phyloP scores from a whole-genome alignment of 2,329 filamentous ascomycete species.

The Diaporthe sp. region DNA sequence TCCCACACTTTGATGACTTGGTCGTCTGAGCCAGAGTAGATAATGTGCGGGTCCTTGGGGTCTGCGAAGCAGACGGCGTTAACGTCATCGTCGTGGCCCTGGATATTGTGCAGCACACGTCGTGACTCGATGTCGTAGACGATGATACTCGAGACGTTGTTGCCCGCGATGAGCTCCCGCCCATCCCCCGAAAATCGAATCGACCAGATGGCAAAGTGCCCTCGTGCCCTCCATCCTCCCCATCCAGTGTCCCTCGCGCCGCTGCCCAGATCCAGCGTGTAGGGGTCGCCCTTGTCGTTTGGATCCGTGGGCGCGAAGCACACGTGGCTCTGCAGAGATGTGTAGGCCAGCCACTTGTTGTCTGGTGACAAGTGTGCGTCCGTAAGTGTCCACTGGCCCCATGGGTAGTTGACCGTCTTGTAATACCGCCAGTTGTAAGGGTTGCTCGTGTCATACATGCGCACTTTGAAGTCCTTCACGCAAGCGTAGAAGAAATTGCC shows the following conservation, averaged over 20 bases:
- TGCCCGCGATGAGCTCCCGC: constrained; percentile 90
- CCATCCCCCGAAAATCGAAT: constrained; percentile 94
- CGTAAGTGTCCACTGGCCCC: constrained; percentile 95
- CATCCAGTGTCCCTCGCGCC: constrained; percentile 57
- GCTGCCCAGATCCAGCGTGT: constrained; percentile 77
- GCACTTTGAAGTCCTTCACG: constrained; percentile 91
- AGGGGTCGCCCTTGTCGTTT: constrained; percentile 83
- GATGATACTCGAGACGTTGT: constrained; percentile 82
- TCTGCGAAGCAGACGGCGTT: constrained; percentile 98
- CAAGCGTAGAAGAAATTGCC: constrained; percentile 97
- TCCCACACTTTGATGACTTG: constrained; percentile 97
- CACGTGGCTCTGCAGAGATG: constrained; percentile 86
- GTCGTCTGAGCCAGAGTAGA: constrained; percentile 97
- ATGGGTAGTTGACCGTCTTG: constrained; percentile 88
- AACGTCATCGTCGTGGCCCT: constrained; percentile 88
- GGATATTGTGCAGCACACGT: constrained; percentile 79
- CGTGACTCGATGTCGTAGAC: constrained; percentile 93
- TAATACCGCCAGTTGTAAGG: constrained; percentile 97
- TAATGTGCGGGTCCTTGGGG: constrained; percentile 87
- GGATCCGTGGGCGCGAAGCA: constrained; percentile 91
- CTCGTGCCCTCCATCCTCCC: constrained; percentile 48
- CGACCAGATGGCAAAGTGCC: constrained; percentile 82
- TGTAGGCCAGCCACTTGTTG: constrained; percentile 92
- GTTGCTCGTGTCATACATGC: constrained; percentile 98
- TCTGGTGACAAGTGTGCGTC: constrained; percentile 93